Conservation (phyloP, 2,329 filamentous ascomycete species). For the Penicillium sp. region DNA sequence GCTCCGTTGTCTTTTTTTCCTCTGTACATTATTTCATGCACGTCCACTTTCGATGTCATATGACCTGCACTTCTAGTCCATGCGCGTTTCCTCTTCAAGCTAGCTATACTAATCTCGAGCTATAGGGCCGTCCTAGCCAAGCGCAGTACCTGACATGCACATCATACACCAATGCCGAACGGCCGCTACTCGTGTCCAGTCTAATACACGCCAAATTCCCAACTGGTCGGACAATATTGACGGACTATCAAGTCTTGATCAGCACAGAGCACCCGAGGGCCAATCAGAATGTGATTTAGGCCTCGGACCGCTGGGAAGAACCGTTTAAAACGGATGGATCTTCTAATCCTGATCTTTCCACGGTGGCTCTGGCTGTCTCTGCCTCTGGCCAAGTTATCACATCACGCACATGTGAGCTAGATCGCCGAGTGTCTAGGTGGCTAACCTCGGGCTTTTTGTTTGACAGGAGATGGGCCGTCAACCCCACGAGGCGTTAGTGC, state of each 20-base stretch:
- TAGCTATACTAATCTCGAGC: conserved; percentile 1
- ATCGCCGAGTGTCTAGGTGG: background rate
- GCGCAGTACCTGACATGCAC: conserved; percentile 7
- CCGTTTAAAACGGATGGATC: conserved; percentile 10
- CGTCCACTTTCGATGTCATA: background rate
- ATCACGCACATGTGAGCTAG: conserved; percentile 16
- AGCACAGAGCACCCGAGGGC: background rate
- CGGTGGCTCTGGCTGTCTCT: background rate
- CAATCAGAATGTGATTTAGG: conserved; percentile 3
- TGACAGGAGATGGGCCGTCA: conserved; percentile 6
- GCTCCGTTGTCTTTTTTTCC: background rate
- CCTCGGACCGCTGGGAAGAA: conserved; percentile 5
- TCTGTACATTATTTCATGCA: background rate
- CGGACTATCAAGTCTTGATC: background rate
- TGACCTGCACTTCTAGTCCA: background rate
- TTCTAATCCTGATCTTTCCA: background rate
- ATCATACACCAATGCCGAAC: background rate
- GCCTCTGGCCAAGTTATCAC: conserved; percentile 10
- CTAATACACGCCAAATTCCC: conserved; percentile 8
- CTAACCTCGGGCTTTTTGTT: conserved; percentile 12
- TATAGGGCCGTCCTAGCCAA: background rate
- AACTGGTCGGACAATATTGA: conserved; percentile 8
- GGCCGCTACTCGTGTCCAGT: conserved; percentile 1
- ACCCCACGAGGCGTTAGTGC: conserved; percentile 22
- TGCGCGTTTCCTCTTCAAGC: background rate